Conservation (phyloP, 495 filamentous ascomycete species). For the Astrothelium subdiscretum region DNA sequence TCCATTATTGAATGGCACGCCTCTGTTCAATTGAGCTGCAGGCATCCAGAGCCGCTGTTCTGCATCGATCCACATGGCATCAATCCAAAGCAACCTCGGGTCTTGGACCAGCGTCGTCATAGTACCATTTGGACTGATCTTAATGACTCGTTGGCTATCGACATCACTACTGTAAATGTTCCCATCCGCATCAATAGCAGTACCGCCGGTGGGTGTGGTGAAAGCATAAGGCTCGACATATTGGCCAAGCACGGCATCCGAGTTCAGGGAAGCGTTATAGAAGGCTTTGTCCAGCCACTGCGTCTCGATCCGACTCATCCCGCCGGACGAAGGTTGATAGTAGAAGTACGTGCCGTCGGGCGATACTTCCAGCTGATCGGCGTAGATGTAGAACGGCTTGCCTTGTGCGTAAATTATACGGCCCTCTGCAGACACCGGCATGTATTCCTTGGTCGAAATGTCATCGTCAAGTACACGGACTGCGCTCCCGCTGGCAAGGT, state of each 20-base stretch:
- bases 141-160: slow-evolving; percentile 22
- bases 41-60: slow-evolving; percentile 23
- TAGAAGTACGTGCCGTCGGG: slow-evolving; percentile 23
- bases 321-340: slow-evolving; percentile 23
- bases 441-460: slow-evolving; percentile 4
- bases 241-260: slow-evolving; percentile 5
- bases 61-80: slow-evolving; percentile 24
- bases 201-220: slow-evolving; percentile 23
- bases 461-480: slow-evolving; percentile 9
- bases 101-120: slow-evolving; percentile 23
- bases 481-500: slow-evolving; percentile 9
- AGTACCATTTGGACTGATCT: slow-evolving; percentile 16
- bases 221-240: slow-evolving; percentile 20
- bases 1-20: slow-evolving; percentile 16
- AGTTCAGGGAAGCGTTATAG: slow-evolving; percentile 14
- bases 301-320: slow-evolving; percentile 21
- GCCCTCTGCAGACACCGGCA: slow-evolving; percentile 15
- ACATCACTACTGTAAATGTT: slow-evolving; percentile 24
- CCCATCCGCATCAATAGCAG: slow-evolving; percentile 23
- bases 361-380: slow-evolving; percentile 26
- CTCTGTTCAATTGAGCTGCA: slow-evolving; percentile 22
- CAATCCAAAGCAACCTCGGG: slow-evolving; percentile 22
- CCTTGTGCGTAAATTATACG: slow-evolving; percentile 4
- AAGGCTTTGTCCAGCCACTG: slow-evolving; percentile 11
- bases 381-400: slow-evolving; percentile 10